These are phyloP conservation scores for Thymus mandschuricus DNA, from an alignment of 257 asterid species.

Conservation along the genomic window DNA sequence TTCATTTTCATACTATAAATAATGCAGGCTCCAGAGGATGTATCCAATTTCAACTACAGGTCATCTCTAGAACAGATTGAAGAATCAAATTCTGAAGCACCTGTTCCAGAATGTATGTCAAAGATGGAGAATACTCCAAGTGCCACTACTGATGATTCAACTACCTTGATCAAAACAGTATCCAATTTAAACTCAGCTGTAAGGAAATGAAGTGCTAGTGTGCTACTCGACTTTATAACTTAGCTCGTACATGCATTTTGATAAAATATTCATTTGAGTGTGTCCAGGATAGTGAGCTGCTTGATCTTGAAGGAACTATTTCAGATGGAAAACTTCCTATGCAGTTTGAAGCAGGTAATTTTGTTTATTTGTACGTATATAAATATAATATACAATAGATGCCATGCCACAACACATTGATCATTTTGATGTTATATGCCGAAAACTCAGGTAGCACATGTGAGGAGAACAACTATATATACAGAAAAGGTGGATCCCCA, in stretches of 20 bases:
- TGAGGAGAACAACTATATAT: conserved; percentile 35
- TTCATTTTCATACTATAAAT: not conserved
- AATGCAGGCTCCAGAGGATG: conserved; percentile 35
- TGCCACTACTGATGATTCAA: conserved; percentile 22
- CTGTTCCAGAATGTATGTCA: conserved; percentile 20
- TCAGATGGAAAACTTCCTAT: conserved; percentile 22
- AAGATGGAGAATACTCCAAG: conserved; percentile 18
- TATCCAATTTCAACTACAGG: conserved; percentile 32
- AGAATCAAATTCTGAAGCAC: conserved; percentile 32
- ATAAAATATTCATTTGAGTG: conserved; percentile 13
- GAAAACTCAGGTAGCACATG: conserved; percentile 36
- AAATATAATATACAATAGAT: no score
- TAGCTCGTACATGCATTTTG: conserved; percentile 15
- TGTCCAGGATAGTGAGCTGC: conserved; percentile 41
- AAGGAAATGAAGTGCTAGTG: not conserved
- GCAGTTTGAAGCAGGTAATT: conserved; percentile 34
- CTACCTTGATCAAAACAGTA: conserved; percentile 30
- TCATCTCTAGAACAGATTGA: conserved; percentile 29
- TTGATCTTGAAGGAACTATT: conserved; percentile 29
- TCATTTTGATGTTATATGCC: conserved; percentile 22
- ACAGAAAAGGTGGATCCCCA: conserved; percentile 50
- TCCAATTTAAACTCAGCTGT: not conserved
- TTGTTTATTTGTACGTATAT: not conserved
- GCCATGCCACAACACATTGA: not conserved
- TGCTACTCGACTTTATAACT: not conserved